Conservation (phyloP, 371 early-diverging fungal genomes). For the Blakeslea trispora region DNA sequence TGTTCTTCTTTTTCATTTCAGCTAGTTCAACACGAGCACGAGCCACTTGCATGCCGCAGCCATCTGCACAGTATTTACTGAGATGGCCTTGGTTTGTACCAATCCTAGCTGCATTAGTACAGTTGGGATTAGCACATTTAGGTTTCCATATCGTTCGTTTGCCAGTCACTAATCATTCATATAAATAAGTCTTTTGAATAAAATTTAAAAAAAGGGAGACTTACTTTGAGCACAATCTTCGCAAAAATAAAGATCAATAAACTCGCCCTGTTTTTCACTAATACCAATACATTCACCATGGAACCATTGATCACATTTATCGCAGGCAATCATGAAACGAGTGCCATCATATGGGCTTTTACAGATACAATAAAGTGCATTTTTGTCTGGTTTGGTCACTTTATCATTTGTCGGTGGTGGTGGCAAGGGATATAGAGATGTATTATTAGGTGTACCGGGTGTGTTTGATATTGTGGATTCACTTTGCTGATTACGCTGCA, state of each 20-base stretch:
- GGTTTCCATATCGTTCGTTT: slow-evolving; percentile 55
- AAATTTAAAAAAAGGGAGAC: neutral
- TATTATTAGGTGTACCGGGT: slow-evolving; percentile 5
- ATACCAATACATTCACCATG: slow-evolving; percentile 63
- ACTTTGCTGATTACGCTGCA: slow-evolving; percentile 3
- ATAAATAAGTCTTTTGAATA: slow-evolving; percentile 1
- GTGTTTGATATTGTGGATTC: slow-evolving; percentile 4
- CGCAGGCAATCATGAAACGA: slow-evolving; percentile 63
- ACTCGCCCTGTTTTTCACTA: slow-evolving; percentile 49
- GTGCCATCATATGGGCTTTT: slow-evolving; percentile 47
- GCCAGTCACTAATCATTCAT: slow-evolving; percentile 43
- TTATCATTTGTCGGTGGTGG: neutral
- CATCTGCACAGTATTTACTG: slow-evolving; percentile 45
- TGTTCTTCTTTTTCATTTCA: slow-evolving; percentile 37
- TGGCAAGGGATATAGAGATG: too few relatives aligned
- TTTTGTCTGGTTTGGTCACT: slow-evolving; percentile 16
- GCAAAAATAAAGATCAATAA: slow-evolving; percentile 59
- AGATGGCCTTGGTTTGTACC: slow-evolving; percentile 35
- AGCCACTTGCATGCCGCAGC: slow-evolving; percentile 49
- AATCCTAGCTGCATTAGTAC: slow-evolving; percentile 42
- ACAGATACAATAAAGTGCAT: slow-evolving; percentile 51
- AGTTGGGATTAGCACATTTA: slow-evolving; percentile 52
- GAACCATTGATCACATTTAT: slow-evolving; percentile 61
- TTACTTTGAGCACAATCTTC: slow-evolving; percentile 45
- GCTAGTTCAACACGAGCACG: slow-evolving; percentile 43